These are phyloP conservation scores for Chloranthus sessilifolius DNA, from an alignment of 164 flowering plant species.

Conservation along the genomic window DNA sequence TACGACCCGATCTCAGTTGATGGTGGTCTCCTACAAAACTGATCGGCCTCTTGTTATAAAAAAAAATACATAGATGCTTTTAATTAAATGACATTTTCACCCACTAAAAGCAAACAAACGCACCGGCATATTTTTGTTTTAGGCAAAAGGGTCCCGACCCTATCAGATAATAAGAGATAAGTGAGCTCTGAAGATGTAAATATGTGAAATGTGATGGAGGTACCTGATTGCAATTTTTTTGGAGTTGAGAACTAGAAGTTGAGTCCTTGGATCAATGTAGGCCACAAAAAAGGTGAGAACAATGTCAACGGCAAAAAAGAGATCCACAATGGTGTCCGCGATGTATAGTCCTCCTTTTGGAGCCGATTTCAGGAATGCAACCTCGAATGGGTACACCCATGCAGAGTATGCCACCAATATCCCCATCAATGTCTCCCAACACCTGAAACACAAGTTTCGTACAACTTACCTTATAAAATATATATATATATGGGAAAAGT, in stretches of 20 bases:
- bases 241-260: constrained; percentile 53
- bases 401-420: constrained; percentile 63
- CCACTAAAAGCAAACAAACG: too few species aligned
- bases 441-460: too few species aligned
- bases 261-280: constrained; percentile 62
- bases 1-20: too few species aligned
- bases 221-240: constrained; percentile 68
- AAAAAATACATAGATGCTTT: too few species aligned
- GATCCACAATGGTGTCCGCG: constrained; percentile 57
- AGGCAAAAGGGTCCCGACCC: too few species aligned
- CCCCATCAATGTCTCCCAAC: constrained; percentile 82
- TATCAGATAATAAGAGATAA: too few species aligned
- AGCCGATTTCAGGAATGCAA: constrained; percentile 50
- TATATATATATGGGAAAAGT: background rate
- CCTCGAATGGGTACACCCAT: constrained; percentile 82
- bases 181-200: too few species aligned
- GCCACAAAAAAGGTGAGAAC: constrained; percentile 77
- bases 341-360: constrained; percentile 39
- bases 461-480: background rate
- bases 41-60: too few species aligned
- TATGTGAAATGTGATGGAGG: too few species aligned
- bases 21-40: too few species aligned
- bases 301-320: constrained; percentile 69
- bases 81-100: too few species aligned
- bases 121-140: too few species aligned